A percentile compares a stretch with the other conserved stretches of the same genome.
phyloP scores from a whole-genome alignment of 129 eudicot genomes.

The Deinandra increscens region DNA sequence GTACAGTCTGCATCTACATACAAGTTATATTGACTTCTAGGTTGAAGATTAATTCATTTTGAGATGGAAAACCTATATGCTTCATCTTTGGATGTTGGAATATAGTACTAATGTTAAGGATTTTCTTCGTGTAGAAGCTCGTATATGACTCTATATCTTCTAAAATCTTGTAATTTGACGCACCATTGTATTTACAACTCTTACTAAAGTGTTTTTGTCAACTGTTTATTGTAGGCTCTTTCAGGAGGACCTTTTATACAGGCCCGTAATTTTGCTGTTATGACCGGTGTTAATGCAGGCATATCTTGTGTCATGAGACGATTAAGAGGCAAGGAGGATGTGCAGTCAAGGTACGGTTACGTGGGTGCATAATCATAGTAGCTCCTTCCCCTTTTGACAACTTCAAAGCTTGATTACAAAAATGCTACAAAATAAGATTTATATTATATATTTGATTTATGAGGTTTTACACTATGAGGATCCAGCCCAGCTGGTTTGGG shows the following conservation, averaged over 20 bases:
- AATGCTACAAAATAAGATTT: too few species aligned
- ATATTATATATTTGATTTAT: too few species aligned
- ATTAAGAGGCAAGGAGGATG: constrained; percentile 81
- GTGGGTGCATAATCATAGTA: not conserved
- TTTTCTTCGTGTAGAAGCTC: not conserved
- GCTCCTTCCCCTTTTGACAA: not conserved
- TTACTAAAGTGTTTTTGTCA: too few species aligned
- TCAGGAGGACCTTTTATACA: constrained; percentile 66
- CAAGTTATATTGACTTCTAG: too few species aligned
- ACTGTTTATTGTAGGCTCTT: constrained; percentile 45
- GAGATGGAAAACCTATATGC: not conserved
- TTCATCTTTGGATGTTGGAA: not conserved
- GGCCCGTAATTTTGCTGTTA: constrained; percentile 73
- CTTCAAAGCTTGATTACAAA: too few species aligned
- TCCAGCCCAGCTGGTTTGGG: too few species aligned
- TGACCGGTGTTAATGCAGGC: constrained; percentile 70
- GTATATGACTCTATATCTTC: too few species aligned
- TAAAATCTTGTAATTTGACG: not conserved
- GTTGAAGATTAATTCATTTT: too few species aligned
- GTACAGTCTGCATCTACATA: too few species aligned
- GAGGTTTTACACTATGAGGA: too few species aligned
- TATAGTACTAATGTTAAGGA: not conserved
- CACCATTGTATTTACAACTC: not conserved
- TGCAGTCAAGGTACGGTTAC: constrained; percentile 43
- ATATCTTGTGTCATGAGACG: constrained; percentile 64